Percentiles rank a stretch among this genome's conserved stretches.
Conservation (phyloP, 495 filamentous ascomycete species). For the Aspergillus carlsbadensis region DNA sequence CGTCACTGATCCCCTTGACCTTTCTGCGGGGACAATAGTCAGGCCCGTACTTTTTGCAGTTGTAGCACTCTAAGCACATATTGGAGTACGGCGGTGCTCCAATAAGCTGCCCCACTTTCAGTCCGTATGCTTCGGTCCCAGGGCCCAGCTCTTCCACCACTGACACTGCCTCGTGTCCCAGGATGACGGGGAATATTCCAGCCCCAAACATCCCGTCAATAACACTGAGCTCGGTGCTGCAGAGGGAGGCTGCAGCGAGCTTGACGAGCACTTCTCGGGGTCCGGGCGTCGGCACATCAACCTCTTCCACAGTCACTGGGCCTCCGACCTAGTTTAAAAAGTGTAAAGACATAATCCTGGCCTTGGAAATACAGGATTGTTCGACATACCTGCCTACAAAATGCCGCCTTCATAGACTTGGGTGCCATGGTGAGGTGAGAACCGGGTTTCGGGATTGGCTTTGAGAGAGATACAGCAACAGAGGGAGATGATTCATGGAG, state of each 20-base stretch:
- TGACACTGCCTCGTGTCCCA: conserved; percentile 22
- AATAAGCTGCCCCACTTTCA: conserved; percentile 16
- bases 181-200: conserved; percentile 4
- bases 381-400: too few species aligned
- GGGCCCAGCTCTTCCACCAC: conserved; percentile 19
- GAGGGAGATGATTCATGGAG: too few species aligned
- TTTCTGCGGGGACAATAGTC: conserved; percentile 7
- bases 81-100: conserved; percentile 16
- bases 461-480: too few species aligned
- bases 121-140: conserved; percentile 8
- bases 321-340: too few species aligned
- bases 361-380: too few species aligned
- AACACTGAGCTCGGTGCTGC: conserved; percentile 16
- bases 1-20: conserved; percentile 12
- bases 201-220: not conserved
- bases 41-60: conserved; percentile 7
- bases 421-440: too few species aligned
- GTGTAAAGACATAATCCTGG: too few species aligned
- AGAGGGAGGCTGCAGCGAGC: conserved; percentile 19
- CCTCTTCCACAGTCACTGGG: too few species aligned
- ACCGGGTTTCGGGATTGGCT: too few species aligned
- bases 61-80: conserved; percentile 14
- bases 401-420: too few species aligned
- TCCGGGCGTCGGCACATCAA: too few species aligned
- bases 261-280: conserved; percentile 19